These are phyloP conservation scores for Leccinum glutinopallens DNA, from an alignment of 1,284 basidiomycete species.

Conservation along the genomic window DNA sequence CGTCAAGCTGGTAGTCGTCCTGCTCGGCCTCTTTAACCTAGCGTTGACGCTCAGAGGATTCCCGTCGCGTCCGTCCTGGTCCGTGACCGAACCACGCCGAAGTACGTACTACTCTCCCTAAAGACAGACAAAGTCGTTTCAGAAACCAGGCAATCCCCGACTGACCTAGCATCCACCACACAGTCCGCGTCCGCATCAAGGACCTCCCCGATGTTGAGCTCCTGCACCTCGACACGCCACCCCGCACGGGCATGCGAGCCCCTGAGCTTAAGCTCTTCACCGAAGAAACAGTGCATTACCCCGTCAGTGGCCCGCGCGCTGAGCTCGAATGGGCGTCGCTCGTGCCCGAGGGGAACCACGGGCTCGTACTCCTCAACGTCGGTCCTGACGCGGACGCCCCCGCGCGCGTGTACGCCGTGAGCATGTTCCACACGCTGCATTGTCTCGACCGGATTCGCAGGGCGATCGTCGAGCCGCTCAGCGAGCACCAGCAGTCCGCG, in stretches of 20 bases:
- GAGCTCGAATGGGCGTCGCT: constrained; percentile 35
- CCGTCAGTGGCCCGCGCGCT: constrained; percentile 24
- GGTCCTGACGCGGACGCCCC: constrained; percentile 9
- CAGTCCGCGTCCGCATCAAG: constrained; percentile 25
- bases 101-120: constrained; percentile 15
- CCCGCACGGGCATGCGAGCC: neutral
- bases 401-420: constrained; percentile 26
- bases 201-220: constrained; percentile 16
- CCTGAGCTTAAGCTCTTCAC: constrained; percentile 16
- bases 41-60: constrained; percentile 12
- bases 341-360: constrained; percentile 34
- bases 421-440: constrained; percentile 30
- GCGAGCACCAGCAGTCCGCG: neutral
- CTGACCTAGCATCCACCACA: no score
- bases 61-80: neutral
- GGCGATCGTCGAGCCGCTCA: constrained; percentile 15
- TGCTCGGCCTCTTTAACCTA: constrained; percentile 26
- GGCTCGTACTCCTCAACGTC: constrained; percentile 23
- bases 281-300: constrained; percentile 37
- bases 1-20: constrained; percentile 23
- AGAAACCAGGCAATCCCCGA: no score
- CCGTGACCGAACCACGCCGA: constrained; percentile 17
- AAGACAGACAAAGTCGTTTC: neutral
- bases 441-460: constrained; percentile 29
- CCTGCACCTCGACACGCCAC: constrained; percentile 21